phyloP scores from a whole-genome alignment of 1,284 basidiomycete genomes.

The Tilletia caries region DNA sequence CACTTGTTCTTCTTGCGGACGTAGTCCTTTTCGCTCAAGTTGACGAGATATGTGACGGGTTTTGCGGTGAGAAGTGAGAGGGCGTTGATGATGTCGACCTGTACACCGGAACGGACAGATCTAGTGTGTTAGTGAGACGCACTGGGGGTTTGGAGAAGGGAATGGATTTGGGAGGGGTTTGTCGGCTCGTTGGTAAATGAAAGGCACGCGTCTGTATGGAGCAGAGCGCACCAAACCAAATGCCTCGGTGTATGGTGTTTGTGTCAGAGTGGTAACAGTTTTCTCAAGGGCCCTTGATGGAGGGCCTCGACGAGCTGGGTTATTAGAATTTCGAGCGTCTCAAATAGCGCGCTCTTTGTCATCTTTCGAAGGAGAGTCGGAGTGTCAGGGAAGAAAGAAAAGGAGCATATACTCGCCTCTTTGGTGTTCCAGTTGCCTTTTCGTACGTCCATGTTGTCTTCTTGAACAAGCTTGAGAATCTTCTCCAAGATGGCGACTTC shows the following conservation, averaged over 20 bases:
- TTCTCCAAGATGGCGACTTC: slow-evolving; percentile 84
- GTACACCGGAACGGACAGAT: slow-evolving; percentile 12
- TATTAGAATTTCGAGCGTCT: slow-evolving; percentile 64
- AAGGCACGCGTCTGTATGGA: no score
- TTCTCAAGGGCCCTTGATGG: slow-evolving; percentile 55
- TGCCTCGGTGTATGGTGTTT: neutral
- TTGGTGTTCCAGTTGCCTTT: slow-evolving; percentile 94
- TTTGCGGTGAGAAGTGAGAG: slow-evolving; percentile 92
- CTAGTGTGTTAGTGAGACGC: neutral
- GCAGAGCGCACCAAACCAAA: no score
- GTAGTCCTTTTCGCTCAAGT: slow-evolving; percentile 92
- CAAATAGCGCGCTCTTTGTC: slow-evolving; percentile 67
- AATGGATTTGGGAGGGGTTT: no score
- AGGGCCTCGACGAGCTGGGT: slow-evolving; percentile 68
- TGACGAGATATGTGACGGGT: slow-evolving; percentile 96
- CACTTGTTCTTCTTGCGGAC: slow-evolving; percentile 99
- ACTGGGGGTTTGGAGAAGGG: neutral
- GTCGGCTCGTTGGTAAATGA: no score
- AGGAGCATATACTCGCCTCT: slow-evolving; percentile 68
- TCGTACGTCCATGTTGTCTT: slow-evolving; percentile 84
- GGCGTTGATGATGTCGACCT: slow-evolving; percentile 95
- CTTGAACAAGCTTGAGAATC: slow-evolving; percentile 72
- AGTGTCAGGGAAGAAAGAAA: neutral
- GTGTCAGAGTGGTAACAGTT: slow-evolving; percentile 38
- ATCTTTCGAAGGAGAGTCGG: slow-evolving; percentile 58